phyloP scores from a whole-genome alignment of 345 rosid species.

The Salix caprea region DNA sequence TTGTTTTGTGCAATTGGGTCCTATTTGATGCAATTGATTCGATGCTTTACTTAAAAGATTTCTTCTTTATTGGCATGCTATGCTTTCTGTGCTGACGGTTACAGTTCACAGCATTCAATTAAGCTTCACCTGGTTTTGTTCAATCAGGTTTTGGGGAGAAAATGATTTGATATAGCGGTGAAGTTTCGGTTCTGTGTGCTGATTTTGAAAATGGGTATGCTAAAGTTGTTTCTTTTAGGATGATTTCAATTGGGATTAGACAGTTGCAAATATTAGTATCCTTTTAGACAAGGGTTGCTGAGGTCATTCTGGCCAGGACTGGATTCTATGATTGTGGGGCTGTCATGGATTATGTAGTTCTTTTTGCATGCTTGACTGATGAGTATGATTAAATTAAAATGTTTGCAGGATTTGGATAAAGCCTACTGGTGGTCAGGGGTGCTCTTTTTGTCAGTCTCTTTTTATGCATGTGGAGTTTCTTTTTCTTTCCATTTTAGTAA shows the following conservation, averaged over 20 bases:
- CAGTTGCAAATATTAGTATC: constrained; percentile 10
- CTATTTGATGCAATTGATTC: not conserved
- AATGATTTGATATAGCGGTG: not conserved
- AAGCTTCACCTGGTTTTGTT: not conserved
- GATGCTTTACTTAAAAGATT: not conserved
- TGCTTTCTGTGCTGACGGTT: not conserved
- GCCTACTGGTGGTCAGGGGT: constrained; percentile 13
- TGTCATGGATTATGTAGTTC: not conserved
- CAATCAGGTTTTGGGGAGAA: not conserved
- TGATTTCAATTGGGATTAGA: constrained; percentile 5
- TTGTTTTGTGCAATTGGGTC: not conserved
- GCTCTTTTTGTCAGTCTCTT: not conserved
- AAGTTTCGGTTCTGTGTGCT: not conserved
- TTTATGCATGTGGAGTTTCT: constrained; percentile 26
- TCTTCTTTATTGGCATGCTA: not conserved
- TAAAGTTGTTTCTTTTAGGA: not conserved
- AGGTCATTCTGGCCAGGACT: constrained; percentile 10
- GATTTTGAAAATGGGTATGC: not conserved
- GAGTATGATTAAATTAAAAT: constrained; percentile 6
- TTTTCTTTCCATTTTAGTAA: constrained; percentile 28
- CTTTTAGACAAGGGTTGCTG: constrained; percentile 9
- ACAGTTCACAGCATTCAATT: not conserved
- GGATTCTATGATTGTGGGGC: constrained; percentile 13
- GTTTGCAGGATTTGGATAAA: constrained; percentile 68
- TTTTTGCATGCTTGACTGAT: constrained; percentile 5